Conservation (phyloP, 345 rosid species). For the Litchi chinensis region DNA sequence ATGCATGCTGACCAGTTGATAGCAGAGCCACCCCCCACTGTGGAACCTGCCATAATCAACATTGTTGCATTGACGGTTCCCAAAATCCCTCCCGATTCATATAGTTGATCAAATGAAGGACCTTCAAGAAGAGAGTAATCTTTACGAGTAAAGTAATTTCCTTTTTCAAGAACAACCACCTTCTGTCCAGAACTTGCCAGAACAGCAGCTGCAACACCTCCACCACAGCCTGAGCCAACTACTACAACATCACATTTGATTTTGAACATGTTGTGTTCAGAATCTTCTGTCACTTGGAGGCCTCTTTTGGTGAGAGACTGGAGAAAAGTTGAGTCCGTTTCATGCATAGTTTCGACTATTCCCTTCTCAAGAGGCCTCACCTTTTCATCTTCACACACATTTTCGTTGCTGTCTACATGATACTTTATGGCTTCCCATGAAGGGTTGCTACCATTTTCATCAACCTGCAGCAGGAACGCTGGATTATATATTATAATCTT, state of each 20-base stretch:
- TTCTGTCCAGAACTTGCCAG: conserved; percentile 71
- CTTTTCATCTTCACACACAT: conserved; percentile 17
- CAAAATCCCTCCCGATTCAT: conserved; percentile 70
- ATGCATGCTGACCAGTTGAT: conserved; percentile 91
- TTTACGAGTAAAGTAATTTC: conserved; percentile 53
- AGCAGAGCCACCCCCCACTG: conserved; percentile 90
- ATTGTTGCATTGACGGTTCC: conserved; percentile 42
- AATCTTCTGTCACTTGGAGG: conserved; percentile 42
- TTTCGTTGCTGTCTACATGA: conserved; percentile 25
- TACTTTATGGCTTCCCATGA: conserved; percentile 84
- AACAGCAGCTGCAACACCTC: conserved; percentile 90
- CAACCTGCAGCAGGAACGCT: conserved; percentile 45
- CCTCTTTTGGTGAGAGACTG: conserved; percentile 60
- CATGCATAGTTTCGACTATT: conserved; percentile 54
- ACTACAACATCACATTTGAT: conserved; percentile 79
- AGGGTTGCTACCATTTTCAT: conserved; percentile 59
- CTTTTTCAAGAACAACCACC: conserved; percentile 83
- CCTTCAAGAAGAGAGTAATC: conserved; percentile 75
- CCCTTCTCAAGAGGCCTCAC: conserved; percentile 80
- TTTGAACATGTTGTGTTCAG: conserved; percentile 28
- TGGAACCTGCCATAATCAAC: conserved; percentile 66
- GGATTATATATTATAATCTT: background rate
- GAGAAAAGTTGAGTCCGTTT: conserved; percentile 46
- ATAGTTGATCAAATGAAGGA: conserved; percentile 50
- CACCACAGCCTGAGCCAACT: conserved; percentile 92